Conservation (phyloP, 2,329 filamentous ascomycete genomes). For the Drechmeria coniospora region DNA sequence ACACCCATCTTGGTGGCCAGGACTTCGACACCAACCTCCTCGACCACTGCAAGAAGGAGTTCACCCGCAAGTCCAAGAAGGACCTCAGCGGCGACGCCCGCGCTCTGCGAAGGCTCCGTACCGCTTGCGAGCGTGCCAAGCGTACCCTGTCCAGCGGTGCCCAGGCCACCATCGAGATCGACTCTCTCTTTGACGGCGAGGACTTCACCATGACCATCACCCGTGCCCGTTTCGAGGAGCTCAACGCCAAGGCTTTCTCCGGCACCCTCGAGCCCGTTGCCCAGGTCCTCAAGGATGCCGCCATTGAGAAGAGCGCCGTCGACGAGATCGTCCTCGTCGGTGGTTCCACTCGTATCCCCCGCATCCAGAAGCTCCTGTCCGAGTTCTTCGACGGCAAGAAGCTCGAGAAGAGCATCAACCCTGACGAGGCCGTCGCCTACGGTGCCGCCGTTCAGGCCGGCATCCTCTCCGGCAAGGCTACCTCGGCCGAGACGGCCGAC, state of each 20-base stretch:
- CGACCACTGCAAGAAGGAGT: constrained; percentile 94
- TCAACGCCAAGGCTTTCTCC: constrained; percentile 89
- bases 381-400: constrained; percentile 99
- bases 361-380: constrained; percentile 96
- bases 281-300: constrained; percentile 89
- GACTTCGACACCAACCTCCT: constrained; percentile 95
- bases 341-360: constrained; percentile 96
- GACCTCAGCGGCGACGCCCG: constrained; percentile 71
- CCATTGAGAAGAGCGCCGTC: constrained; percentile 75
- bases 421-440: constrained; percentile 97
- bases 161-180: constrained; percentile 95
- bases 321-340: constrained; percentile 98
- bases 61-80: constrained; percentile 60
- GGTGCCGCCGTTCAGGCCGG: constrained; percentile 97
- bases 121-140: constrained; percentile 99
- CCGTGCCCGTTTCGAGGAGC: constrained; percentile 96
- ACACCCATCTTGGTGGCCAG: constrained; percentile 89
- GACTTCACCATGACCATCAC: constrained; percentile 97
- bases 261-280: constrained; percentile 90
- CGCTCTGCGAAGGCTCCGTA: constrained; percentile 88
- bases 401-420: constrained; percentile 99
- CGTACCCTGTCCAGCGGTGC: constrained; percentile 94
- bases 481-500: constrained; percentile 84
- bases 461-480: constrained; percentile 97
- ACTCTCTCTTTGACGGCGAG: constrained; percentile 94